Evolutionary conservation across 2,329 filamentous ascomycete genomes (phyloP).

Genomic region (Fusarium chlamydosporum): DNA sequence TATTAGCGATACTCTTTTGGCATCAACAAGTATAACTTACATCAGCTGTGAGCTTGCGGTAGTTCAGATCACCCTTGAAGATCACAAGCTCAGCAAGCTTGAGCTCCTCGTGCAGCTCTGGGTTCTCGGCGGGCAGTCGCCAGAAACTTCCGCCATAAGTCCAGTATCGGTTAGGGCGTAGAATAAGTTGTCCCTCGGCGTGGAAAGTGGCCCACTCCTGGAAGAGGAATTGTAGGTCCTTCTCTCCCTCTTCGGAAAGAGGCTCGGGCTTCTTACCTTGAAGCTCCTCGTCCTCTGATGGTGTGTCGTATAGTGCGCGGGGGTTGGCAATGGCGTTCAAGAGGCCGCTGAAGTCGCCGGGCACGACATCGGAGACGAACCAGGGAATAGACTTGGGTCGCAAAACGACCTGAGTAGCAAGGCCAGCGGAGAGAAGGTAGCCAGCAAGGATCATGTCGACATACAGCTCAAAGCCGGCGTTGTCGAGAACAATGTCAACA

Average conservation of each 20-base stretch:
- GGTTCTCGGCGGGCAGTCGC: conserved; percentile 79
- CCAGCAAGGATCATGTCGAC: conserved; percentile 94
- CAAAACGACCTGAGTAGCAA: conserved; percentile 88
- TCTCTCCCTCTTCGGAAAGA: conserved; percentile 76
- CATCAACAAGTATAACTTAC: conserved; percentile 64
- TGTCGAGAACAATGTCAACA: conserved; percentile 96
- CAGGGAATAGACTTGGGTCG: conserved; percentile 97
- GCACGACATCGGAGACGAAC: conserved; percentile 97
- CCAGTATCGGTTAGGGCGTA: conserved; percentile 93
- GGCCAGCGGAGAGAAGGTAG: conserved; percentile 85
- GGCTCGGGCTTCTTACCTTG: conserved; percentile 70
- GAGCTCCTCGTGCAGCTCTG: conserved; percentile 80
- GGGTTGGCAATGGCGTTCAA: conserved; percentile 84
- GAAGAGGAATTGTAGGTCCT: conserved; percentile 82
- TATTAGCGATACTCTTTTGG: conserved; percentile 21
- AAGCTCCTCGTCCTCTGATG: conserved; percentile 75
- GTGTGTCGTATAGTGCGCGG: conserved; percentile 81
- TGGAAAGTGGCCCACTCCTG: conserved; percentile 84
- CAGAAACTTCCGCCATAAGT: conserved; percentile 90
- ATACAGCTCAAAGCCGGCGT: conserved; percentile 96
- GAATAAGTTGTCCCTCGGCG: conserved; percentile 83
- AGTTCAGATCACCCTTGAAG: conserved; percentile 98
- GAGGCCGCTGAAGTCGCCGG: conserved; percentile 85
- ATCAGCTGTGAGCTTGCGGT: conserved; percentile 91
- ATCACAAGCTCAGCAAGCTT: conserved; percentile 88